A percentile compares a stretch with the other conserved stretches of the same genome.
Conservation (phyloP, 305 asterid species). For the Fraxinus ornus region DNA sequence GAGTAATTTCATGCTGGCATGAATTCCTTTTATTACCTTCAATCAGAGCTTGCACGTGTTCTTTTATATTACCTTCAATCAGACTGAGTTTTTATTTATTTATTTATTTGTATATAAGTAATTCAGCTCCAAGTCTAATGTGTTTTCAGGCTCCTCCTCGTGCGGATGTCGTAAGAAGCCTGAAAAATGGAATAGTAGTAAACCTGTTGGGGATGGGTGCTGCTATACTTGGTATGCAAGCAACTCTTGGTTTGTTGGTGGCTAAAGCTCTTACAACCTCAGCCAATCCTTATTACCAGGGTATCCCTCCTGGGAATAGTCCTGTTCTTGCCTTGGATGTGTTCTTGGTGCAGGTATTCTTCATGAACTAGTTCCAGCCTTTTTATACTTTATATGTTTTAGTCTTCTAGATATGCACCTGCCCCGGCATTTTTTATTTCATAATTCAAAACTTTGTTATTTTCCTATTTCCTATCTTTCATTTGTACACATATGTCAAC, state of each 20-base stretch:
- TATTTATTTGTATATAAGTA: not conserved
- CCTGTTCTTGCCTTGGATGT: slow-evolving; percentile 96
- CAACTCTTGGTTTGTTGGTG: slow-evolving; percentile 93
- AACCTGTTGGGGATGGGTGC: slow-evolving; percentile 95
- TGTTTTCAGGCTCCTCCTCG: slow-evolving; percentile 94
- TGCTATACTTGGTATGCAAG: slow-evolving; percentile 95
- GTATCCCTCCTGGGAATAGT: slow-evolving; percentile 59
- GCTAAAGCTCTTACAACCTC: slow-evolving; percentile 98
- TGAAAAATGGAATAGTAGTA: slow-evolving; percentile 71
- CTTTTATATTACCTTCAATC: not conserved
- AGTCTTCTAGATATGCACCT: not conserved
- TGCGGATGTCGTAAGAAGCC: slow-evolving; percentile 87
- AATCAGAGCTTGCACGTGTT: not conserved
- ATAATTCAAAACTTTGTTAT: not conserved
- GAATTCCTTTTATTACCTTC: too few relatives aligned
- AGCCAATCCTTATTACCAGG: slow-evolving; percentile 78
- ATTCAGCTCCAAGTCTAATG: not conserved
- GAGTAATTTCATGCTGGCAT: not conserved
- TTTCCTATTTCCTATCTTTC: not conserved
- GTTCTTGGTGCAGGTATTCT: slow-evolving; percentile 89
- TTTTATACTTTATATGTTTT: not conserved
- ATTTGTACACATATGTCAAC: not conserved
- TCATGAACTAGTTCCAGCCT: not conserved
- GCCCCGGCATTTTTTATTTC: not conserved
- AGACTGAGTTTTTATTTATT: not conserved